Evolutionary conservation across 352 stramenopile genomes (phyloP), one percentile per base, ranked within the genome.

Genomic region (Phytophthora pistaciae): DNA sequence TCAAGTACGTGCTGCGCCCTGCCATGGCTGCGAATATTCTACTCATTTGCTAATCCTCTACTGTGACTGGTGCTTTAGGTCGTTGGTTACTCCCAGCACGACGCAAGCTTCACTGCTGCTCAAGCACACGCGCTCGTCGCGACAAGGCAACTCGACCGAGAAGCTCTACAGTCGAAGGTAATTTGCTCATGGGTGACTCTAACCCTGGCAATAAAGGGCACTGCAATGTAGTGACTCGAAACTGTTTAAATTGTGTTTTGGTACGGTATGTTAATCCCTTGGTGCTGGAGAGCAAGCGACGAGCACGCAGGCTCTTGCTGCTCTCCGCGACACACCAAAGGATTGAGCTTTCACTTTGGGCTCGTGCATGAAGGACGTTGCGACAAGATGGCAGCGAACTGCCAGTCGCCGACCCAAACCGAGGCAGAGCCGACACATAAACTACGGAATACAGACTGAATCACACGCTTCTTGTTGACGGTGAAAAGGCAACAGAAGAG

Each of bases 91-190:
- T 14, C 77, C 77, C 3, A 81, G 78, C 8, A 88, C 83, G 54
- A 95, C 89, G 8, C 87, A 96, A 68, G 86, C 89, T 1, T 87
- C 87, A 8, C 57, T 96, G 33, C 64, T 96, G 46, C 86, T 96
- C 27, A 94, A 94, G 56, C 83, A 92, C 63, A 84, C 89, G n/a
- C 86, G 89, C 16, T 91, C 89, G 0, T 94, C 85, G 5, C 87
- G 89, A n/a, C 87, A 94, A 72, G 61, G 74, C 60, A 88, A 88
- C 60, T 94, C 87, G 13, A 74, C 70, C 8, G 86, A 95, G 29
- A 82, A 87, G 18, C 54, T 96, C 27, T 96, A 96, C 66, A 94
- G 87, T 64, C 87, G 87, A 74, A 66, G 82, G 67, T 93, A 53
- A 77, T 59, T 27, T 60, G 20, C 36, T 13, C 25, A 56, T 21